Conservation (phyloP, 495 filamentous ascomycete genomes). For the Aspergillus conjunctus region DNA sequence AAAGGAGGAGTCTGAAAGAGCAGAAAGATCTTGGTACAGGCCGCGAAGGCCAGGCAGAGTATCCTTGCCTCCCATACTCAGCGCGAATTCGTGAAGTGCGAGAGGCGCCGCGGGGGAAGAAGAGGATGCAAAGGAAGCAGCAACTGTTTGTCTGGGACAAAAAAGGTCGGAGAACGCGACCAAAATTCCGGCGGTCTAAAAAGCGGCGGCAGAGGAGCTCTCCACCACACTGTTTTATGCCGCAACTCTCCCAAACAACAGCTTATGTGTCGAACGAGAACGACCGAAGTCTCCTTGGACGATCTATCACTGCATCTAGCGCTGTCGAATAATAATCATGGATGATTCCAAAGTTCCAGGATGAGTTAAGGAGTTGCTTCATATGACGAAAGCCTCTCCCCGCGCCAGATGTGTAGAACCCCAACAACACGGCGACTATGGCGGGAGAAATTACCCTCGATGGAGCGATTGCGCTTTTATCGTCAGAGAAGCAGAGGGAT, state of each 20-base stretch:
- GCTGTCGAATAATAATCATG: slow-evolving; percentile 3
- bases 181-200: slow-evolving; percentile 39
- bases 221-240: slow-evolving; percentile 1
- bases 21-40: slow-evolving; percentile 76
- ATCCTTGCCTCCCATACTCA: slow-evolving; percentile 64
- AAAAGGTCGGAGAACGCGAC: slow-evolving; percentile 45
- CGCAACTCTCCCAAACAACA: slow-evolving; percentile 20
- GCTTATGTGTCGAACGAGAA: neutral
- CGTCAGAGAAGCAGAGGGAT: slow-evolving; percentile 57
- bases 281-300: neutral
- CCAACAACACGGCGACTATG: slow-evolving; percentile 13
- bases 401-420: slow-evolving; percentile 6
- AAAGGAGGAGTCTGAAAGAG: slow-evolving; percentile 61
- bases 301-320: neutral
- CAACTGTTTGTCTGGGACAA: slow-evolving; percentile 35
- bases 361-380: slow-evolving; percentile 8
- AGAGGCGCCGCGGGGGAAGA: slow-evolving; percentile 31
- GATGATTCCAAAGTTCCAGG: neutral
- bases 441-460: slow-evolving; percentile 46
- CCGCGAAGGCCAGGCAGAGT: slow-evolving; percentile 69
- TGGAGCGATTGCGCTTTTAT: slow-evolving; percentile 43
- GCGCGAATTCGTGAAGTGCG: slow-evolving; percentile 14
- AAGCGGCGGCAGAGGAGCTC: slow-evolving; percentile 25
- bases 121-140: slow-evolving; percentile 25
- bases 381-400: neutral